A percentile compares a stretch with the other conserved stretches of the same genome.
phyloP scores from a whole-genome alignment of 257 asterid species.

The Jacaranda mimosifolia region DNA sequence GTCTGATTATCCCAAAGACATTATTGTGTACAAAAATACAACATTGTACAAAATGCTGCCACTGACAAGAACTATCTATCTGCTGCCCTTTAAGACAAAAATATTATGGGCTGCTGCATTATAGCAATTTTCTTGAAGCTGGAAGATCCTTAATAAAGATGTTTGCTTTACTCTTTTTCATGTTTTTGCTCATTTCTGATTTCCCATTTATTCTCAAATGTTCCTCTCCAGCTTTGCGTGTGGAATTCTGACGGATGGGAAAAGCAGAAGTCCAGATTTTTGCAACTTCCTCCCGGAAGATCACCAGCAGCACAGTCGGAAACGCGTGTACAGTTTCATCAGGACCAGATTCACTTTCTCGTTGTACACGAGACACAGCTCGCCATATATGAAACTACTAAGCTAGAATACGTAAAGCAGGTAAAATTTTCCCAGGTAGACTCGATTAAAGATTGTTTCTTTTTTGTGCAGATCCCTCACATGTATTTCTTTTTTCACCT shows the following conservation, averaged over 20 bases:
- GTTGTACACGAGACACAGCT: slow-evolving; percentile 73
- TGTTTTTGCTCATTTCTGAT: slow-evolving; percentile 28
- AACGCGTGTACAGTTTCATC: slow-evolving; percentile 71
- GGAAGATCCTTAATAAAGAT: not conserved
- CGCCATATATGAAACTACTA: slow-evolving; percentile 65
- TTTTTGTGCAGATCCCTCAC: slow-evolving; percentile 14
- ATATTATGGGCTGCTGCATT: not conserved
- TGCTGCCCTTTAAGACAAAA: no score
- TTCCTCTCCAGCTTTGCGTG: slow-evolving; percentile 56
- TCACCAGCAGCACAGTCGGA: slow-evolving; percentile 59
- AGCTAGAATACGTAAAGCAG: slow-evolving; percentile 62
- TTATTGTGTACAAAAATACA: not conserved
- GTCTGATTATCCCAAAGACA: not conserved
- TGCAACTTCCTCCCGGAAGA: slow-evolving; percentile 68
- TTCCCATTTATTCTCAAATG: not conserved
- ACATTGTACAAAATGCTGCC: not conserved
- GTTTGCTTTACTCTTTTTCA: not conserved
- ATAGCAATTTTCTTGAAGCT: not conserved
- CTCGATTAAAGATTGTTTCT: not conserved
- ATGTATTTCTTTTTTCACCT: not conserved
- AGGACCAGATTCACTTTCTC: slow-evolving; percentile 66
- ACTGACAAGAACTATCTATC: no score
- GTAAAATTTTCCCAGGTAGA: slow-evolving; percentile 29
- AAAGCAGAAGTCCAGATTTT: slow-evolving; percentile 54
- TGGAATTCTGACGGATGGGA: slow-evolving; percentile 76